Conservation (phyloP, 1,139 yeast genomes). For the Saccharomyces pastorianus region DNA sequence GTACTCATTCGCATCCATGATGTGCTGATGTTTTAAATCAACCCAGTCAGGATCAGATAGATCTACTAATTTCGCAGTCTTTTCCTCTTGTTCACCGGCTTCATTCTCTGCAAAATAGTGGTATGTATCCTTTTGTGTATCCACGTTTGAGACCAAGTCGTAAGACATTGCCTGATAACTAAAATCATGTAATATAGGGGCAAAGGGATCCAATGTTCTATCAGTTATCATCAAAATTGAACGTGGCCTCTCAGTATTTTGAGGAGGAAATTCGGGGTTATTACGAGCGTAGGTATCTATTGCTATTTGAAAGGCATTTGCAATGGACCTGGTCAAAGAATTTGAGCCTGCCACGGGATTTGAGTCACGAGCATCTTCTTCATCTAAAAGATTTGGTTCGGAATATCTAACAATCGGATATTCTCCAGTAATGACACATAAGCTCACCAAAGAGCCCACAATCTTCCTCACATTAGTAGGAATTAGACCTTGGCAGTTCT, state of each 20-base stretch:
- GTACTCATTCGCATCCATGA: constrained; percentile 64
- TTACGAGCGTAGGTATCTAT: constrained; percentile 68
- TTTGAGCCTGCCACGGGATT: constrained; percentile 42
- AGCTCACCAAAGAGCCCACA: constrained; percentile 52
- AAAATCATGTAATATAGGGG: constrained; percentile 85
- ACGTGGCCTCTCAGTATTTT: constrained; percentile 48
- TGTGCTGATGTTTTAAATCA: constrained; percentile 64
- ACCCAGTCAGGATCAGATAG: constrained; percentile 65
- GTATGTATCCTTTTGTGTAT: constrained; percentile 43
- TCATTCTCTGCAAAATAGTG: constrained; percentile 56
- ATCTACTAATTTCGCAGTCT: constrained; percentile 46
- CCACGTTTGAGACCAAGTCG: constrained; percentile 45
- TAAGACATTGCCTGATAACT: constrained; percentile 91
- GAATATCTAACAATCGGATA: constrained; percentile 74
- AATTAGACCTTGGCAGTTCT: constrained; percentile 54
- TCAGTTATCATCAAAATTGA: constrained; percentile 72
- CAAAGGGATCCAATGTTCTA: constrained; percentile 71
- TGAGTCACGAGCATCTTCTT: constrained; percentile 11
- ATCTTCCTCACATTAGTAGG: constrained; percentile 49
- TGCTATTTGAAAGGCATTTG: constrained; percentile 60
- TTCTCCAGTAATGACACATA: constrained; percentile 77
- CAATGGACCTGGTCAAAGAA: constrained; percentile 63
- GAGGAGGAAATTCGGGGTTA: constrained; percentile 55
- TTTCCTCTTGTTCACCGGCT: constrained; percentile 43
- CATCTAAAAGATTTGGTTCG: constrained; percentile 42